phyloP scores from a whole-genome alignment of 2,329 filamentous ascomycete genomes.

The Diaporthe citriasiana region DNA sequence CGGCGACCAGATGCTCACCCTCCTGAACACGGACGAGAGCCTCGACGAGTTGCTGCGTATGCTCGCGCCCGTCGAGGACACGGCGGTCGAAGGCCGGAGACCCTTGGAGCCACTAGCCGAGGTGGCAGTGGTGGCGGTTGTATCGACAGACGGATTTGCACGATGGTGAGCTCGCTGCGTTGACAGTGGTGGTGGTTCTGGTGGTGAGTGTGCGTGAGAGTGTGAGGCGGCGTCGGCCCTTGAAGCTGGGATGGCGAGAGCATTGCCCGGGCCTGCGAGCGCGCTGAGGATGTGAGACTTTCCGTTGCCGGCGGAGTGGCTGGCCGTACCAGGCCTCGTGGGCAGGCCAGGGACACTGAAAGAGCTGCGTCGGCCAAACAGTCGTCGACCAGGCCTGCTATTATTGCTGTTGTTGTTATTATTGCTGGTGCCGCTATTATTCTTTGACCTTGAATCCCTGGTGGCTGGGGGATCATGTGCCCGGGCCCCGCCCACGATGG shows the following conservation, averaged over 20 bases:
- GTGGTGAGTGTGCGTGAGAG: background rate
- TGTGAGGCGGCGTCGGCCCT: slow-evolving; percentile 5
- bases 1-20: slow-evolving; percentile 50
- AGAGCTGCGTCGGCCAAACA: slow-evolving; percentile 39
- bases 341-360: slow-evolving; percentile 39
- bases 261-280: slow-evolving; percentile 12
- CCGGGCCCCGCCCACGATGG: slow-evolving; percentile 13
- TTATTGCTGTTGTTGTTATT: background rate
- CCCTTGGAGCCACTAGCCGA: background rate
- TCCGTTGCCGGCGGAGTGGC: background rate
- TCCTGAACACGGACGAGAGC: slow-evolving; percentile 52
- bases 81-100: slow-evolving; percentile 8
- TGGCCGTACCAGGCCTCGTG: slow-evolving; percentile 15
- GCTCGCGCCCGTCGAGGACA: slow-evolving; percentile 32
- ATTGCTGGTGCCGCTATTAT: background rate
- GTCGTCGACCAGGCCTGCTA: slow-evolving; percentile 16
- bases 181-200: background rate
- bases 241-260: background rate
- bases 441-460: background rate
- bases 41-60: slow-evolving; percentile 43
- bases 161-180: background rate
- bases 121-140: slow-evolving; percentile 6
- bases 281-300: slow-evolving; percentile 14
- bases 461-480: background rate
- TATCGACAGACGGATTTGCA: slow-evolving; percentile 28